phyloP scores from a whole-genome alignment of 169 alveolate species.

The Perkinsus olseni region DNA sequence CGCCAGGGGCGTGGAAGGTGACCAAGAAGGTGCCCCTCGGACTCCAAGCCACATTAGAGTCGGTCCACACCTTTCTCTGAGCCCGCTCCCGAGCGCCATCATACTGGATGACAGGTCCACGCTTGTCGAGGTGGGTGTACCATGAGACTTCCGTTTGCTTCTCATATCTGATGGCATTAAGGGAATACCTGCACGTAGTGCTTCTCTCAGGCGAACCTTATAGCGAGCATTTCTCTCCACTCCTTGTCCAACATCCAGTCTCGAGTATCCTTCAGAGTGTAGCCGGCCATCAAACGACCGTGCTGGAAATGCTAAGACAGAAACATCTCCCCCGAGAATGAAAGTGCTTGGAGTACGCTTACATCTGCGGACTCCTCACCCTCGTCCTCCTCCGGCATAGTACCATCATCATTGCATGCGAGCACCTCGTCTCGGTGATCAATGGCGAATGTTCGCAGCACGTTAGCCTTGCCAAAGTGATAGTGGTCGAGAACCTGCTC shows the following conservation, averaged over 20 bases:
- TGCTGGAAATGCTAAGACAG: neutral
- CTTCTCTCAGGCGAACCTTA: neutral
- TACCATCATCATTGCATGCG: neutral
- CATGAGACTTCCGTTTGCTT: conserved; percentile 29
- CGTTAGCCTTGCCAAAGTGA: neutral
- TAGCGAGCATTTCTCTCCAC: neutral
- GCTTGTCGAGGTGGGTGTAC: conserved; percentile 20
- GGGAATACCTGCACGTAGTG: neutral
- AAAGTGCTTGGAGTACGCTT: neutral
- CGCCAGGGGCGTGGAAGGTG: conserved; percentile 39
- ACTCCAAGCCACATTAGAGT: conserved; percentile 34
- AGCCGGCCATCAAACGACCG: neutral
- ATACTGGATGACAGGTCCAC: conserved; percentile 29
- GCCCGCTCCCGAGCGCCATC: conserved; percentile 37
- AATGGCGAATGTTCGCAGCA: neutral
- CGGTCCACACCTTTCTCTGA: conserved; percentile 34
- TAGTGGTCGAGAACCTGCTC: neutral
- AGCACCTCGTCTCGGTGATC: neutral
- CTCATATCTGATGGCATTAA: conserved; percentile 22
- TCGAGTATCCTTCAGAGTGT: neutral
- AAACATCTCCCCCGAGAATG: neutral
- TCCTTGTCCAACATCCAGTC: neutral
- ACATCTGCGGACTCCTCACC: neutral
- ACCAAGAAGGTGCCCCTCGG: conserved; percentile 39
- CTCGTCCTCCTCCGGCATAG: neutral